Base-by-base conservation (phyloP, 495 filamentous ascomycete species). In the Podospora australis region DNA sequence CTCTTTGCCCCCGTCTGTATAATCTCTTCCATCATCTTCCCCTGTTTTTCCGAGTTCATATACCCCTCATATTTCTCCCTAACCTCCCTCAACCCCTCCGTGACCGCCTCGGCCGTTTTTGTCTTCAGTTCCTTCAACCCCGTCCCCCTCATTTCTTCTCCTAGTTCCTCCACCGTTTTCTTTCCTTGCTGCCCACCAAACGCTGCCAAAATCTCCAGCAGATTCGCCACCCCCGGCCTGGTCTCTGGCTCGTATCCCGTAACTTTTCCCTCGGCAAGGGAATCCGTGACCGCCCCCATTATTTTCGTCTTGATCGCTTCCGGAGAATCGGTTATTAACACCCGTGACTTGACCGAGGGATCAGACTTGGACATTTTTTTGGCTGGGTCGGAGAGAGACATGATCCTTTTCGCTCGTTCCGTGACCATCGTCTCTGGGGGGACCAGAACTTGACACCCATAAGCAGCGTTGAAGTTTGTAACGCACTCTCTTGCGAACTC, bases 331-430 rank as follows among this genome's bases (percentile, higher is more conserved):
- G 81, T 90, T 45, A 98, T 76, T 13, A 91, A 69, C 53, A 98
- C 92, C 21, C 86, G 73, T 10, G 88, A 94, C 16, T 69, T 70
- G n/a, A 70, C 66, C 52, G 85, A 76, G 4, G 66, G 49, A 56
- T 88, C 77, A 3, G 89, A 95, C 66, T 98, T 98, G 39, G 88
- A 94, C 92, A 98, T 98, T 56, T 98, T 98, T 20, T 74, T 58
- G 2, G 54, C 54, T 1, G 92, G 90, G 13, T 87, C 64, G 25
- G 75, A 79, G 24, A 98, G 79, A 13, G 88, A 95, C 90, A 95
- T 95, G 41, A 98, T 74, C 53, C 94, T 78, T 8, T 23, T 39
- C 16, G 36, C 41, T 10, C 13, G 59, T 77, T 55, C 73, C 90
- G 89, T 86, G 38, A 91, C 74, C 2, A 95, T 66, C 1, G 87